Conservation (phyloP, 139 green algal genomes). For the Parachlorella kessleri region DNA sequence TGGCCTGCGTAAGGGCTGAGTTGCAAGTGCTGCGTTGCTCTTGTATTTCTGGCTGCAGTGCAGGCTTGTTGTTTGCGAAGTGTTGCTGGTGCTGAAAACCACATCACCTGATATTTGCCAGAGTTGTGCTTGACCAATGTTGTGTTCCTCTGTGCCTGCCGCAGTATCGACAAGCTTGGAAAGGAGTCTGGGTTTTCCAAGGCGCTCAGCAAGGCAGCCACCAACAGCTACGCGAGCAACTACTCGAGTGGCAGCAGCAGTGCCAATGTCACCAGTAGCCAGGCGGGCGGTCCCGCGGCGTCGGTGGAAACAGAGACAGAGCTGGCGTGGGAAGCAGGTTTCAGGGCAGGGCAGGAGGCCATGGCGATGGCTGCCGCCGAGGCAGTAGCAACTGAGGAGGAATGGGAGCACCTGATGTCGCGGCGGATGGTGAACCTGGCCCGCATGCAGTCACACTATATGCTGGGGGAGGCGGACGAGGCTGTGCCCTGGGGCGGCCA, state of each 20-base stretch:
- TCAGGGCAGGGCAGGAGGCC: conserved; percentile 43
- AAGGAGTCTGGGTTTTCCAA: neutral
- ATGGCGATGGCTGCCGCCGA: conserved; percentile 5
- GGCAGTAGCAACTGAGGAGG: conserved; percentile 7
- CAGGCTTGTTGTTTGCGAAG: too few species aligned
- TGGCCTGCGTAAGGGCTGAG: too few species aligned
- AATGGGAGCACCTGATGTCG: conserved; percentile 34
- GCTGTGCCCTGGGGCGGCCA: neutral
- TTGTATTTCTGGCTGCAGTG: too few species aligned
- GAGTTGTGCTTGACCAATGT: too few species aligned
- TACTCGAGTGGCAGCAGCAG: neutral
- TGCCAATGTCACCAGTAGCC: neutral
- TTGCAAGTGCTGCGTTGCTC: too few species aligned
- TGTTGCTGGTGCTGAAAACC: too few species aligned
- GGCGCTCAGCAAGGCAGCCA: neutral
- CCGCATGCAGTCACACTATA: conserved; percentile 3
- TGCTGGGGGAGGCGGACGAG: conserved; percentile 12
- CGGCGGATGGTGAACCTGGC: conserved; percentile 24
- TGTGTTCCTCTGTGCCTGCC: too few species aligned
- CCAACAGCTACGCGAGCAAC: neutral
- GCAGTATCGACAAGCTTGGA: conserved; percentile 50
- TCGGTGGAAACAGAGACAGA: conserved; percentile 15
- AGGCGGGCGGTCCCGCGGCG: too few species aligned
- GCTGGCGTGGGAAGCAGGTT: conserved; percentile 44
- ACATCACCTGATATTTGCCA: too few species aligned